Evolutionary conservation across 208 protist genomes (phyloP).

Genomic region (Porcisia hertigi): DNA sequence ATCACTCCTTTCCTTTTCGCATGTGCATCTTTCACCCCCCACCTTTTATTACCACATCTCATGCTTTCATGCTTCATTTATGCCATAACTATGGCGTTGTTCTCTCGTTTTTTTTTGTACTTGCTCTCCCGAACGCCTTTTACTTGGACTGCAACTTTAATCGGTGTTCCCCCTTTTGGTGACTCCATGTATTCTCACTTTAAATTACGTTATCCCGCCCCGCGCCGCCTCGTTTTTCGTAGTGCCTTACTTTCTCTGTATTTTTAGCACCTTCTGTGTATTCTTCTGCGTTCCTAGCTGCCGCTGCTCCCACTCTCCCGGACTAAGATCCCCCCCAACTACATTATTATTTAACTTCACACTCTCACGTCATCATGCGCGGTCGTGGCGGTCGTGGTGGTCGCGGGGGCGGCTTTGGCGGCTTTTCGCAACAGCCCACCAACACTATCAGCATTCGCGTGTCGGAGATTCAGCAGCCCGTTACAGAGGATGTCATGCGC

Average conservation of each 20-base stretch:
- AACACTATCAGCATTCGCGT: conserved; percentile 82
- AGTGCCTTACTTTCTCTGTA: background rate
- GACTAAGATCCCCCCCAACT: background rate
- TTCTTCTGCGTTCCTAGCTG: background rate
- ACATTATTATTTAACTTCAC: background rate
- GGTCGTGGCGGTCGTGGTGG: conserved; percentile 37
- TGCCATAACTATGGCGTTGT: no score
- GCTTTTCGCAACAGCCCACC: conserved; percentile 31
- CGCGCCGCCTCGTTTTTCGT: background rate
- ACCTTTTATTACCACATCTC: background rate
- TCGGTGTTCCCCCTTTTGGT: background rate
- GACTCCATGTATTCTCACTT: background rate
- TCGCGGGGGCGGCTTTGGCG: conserved; percentile 36
- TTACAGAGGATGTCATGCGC: conserved; percentile 87
- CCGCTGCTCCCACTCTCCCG: background rate
- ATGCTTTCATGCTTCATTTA: background rate
- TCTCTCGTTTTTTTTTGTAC: no score
- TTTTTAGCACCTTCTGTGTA: background rate
- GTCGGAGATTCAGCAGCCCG: conserved; percentile 73
- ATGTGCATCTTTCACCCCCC: background rate
- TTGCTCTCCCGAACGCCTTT: no score
- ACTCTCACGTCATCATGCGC: conserved; percentile 25
- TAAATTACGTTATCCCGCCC: background rate
- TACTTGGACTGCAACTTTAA: background rate
- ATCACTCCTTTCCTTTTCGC: background rate